Base-by-base conservation (phyloP, 2,329 filamentous ascomycete genomes). In the Alternaria brassicicola region DNA sequence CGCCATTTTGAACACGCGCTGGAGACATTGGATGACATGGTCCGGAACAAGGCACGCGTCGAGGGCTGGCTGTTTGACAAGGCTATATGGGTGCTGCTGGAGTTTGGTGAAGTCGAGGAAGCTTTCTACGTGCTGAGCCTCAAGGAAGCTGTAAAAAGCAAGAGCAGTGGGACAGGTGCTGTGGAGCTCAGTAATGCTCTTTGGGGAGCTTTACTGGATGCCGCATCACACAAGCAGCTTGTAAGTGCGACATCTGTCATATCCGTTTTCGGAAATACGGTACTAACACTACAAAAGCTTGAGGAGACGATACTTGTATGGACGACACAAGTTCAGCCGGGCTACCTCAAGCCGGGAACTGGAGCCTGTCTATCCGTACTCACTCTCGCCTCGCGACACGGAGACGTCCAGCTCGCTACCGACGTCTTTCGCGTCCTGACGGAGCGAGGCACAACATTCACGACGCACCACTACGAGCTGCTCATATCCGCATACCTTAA, bases 1-100 rank as follows among this genome's bases (percentile, higher is more conserved):
- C 86, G 88, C 1, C 89, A 96, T 68, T 88, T 92, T 62, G 95
- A 98, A 78, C 80, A 93, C 62, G 93, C 92, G 1, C 80, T 96
- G 57, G 80, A 85, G 50, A 86, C 86, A 64, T 77, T 97, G 39
- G 88, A 91, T 35, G 78, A 84, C 21, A 86, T 97, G 83, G 79
- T 86, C 39, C 78, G 81, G 50, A 81, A 85, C 47, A 80, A 82
- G 3, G 79, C 85, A 1, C 69, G 67, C 2, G 78, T 93, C 4
- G 84, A 89, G 28, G 71, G 81, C 0, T 97, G 93, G 93, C 81
- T 97, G 7, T 89, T 89, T 69, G 90, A 93, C 68, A 84, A 94
- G 59, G 88, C 93, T 52, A 83, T 93, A 54, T 90, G 91, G 71
- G 85, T 86, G 19, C 84, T 97, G 39, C 87, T 87, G 42, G 88